These are phyloP conservation scores for Rubroboletus satanas DNA, from an alignment of 768 basidiomycete genomes.

Conservation along the genomic window DNA sequence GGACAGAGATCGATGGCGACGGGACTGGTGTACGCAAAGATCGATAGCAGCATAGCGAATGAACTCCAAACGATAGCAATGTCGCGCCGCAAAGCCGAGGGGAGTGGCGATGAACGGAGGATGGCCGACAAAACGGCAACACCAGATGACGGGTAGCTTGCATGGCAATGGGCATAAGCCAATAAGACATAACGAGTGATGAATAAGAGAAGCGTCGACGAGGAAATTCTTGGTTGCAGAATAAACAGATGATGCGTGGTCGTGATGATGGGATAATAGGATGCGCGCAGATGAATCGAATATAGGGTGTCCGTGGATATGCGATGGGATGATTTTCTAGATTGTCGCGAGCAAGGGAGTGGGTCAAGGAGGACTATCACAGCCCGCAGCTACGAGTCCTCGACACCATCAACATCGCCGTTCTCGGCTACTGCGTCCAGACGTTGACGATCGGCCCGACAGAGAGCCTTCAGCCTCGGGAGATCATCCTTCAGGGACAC, in stretches of 20 bases:
- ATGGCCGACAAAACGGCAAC: constrained; percentile 23
- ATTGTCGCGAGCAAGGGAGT: constrained; percentile 5
- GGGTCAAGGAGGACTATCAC: not conserved
- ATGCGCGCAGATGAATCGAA: constrained; percentile 17
- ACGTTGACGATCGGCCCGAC: constrained; percentile 18
- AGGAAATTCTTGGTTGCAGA: constrained; percentile 25
- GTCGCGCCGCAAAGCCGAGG: constrained; percentile 11
- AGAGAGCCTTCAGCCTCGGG: constrained; percentile 23
- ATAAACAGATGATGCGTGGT: constrained; percentile 27
- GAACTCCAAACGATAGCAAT: constrained; percentile 16
- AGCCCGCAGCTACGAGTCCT: constrained; percentile 13
- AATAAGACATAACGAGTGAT: constrained; percentile 23
- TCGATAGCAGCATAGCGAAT: constrained; percentile 26
- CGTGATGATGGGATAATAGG: constrained; percentile 20
- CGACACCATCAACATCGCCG: constrained; percentile 7
- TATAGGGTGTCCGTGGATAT: constrained; percentile 29
- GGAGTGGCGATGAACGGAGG: not conserved
- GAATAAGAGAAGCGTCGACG: constrained; percentile 15
- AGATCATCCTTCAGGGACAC: constrained; percentile 62
- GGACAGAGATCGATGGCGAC: constrained; percentile 17
- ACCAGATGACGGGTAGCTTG: constrained; percentile 2
- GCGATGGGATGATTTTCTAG: constrained; percentile 23
- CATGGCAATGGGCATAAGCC: constrained; percentile 11
- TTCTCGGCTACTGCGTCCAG: constrained; percentile 10
- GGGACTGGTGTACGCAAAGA: constrained; percentile 17